phyloP scores from a whole-genome alignment of 2,329 filamentous ascomycete genomes.

The Colletotrichum abscissum region DNA sequence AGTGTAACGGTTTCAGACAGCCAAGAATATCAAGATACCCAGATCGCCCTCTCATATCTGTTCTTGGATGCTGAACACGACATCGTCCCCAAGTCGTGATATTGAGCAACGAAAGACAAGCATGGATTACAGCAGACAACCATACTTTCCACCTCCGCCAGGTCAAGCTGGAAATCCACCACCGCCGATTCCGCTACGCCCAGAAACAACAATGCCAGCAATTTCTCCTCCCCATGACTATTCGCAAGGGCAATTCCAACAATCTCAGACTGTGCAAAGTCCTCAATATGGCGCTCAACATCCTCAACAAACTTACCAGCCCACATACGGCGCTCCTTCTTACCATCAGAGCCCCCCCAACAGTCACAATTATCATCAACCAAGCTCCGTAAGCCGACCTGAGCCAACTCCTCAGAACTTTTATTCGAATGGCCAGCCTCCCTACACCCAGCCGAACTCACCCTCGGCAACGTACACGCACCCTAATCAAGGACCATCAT shows the following conservation, averaged over 20 bases:
- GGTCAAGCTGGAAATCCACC: slow-evolving; percentile 4
- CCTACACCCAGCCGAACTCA: background rate
- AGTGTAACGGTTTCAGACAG: background rate
- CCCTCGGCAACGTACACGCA: background rate
- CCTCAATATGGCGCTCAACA: background rate
- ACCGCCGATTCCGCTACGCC: slow-evolving; percentile 10
- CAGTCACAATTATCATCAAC: background rate
- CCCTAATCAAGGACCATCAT: background rate
- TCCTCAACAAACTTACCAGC: background rate
- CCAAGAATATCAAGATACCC: background rate
- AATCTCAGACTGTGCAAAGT: background rate
- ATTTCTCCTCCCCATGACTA: background rate
- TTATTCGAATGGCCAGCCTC: background rate
- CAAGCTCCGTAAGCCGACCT: background rate
- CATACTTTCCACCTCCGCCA: slow-evolving; percentile 23
- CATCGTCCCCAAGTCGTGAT: background rate
- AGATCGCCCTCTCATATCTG: background rate
- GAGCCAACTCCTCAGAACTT: background rate
- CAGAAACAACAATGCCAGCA: background rate
- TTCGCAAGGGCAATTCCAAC: background rate
- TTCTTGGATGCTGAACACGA: background rate
- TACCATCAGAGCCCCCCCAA: background rate
- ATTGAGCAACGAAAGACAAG: background rate
- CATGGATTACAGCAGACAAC: background rate
- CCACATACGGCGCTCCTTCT: background rate